A percentile compares a stretch with the other conserved stretches of the same genome.
Evolutionary conservation across 2,329 filamentous ascomycete species (phyloP).

Genomic region (Cytospora leucostoma): DNA sequence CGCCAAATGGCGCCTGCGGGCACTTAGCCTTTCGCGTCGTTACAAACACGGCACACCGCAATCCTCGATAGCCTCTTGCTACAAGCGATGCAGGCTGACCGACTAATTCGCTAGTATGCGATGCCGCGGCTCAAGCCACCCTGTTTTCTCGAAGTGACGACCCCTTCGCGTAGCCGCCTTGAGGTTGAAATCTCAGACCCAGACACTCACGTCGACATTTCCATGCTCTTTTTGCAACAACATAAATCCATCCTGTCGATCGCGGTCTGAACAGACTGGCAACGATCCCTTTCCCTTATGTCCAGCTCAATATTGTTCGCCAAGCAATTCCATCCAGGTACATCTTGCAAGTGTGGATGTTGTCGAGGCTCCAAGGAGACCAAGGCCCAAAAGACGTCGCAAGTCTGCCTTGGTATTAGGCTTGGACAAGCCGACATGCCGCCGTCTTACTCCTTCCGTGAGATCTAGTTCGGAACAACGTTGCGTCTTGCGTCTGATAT

Average conservation of each 20-base stretch:
- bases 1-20: not conserved
- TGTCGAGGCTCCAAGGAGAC: not conserved
- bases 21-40: not conserved
- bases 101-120: not conserved
- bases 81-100: not conserved
- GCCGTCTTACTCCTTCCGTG: not conserved
- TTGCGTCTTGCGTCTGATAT: not conserved
- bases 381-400: not conserved
- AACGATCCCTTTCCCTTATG: not conserved
- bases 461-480: not conserved
- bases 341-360: not conserved
- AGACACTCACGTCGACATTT: conserved; percentile 5
- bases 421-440: not conserved
- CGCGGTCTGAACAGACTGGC: not conserved
- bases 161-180: conserved; percentile 16
- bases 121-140: not conserved
- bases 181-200: conserved; percentile 1
- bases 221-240: conserved; percentile 16
- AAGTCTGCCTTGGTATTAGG: not conserved
- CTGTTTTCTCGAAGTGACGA: not conserved
- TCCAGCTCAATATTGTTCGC: not conserved
- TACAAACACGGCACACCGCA: not conserved
- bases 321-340: not conserved
- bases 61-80: not conserved
- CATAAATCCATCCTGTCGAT: conserved; percentile 2